These are phyloP conservation scores for Penicillium glabrum DNA, from an alignment of 2,329 filamentous ascomycete species.

Conservation along the genomic window DNA sequence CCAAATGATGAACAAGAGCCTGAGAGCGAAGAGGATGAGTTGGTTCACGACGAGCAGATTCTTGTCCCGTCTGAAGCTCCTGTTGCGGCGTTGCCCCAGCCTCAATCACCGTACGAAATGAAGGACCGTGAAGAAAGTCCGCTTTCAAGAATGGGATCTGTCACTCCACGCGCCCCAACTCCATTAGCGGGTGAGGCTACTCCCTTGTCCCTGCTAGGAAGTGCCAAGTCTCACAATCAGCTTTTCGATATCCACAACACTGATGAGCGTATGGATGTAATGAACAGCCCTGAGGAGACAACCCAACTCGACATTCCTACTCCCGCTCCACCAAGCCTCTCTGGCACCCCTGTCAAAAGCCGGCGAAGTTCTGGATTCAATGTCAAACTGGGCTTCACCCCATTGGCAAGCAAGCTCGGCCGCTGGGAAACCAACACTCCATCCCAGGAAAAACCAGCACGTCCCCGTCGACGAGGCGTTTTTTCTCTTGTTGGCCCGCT, in stretches of 20 bases:
- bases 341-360: slow-evolving; percentile 14
- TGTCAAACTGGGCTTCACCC: slow-evolving; percentile 59
- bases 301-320: slow-evolving; percentile 13
- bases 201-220: slow-evolving; percentile 5
- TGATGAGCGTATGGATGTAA: slow-evolving; percentile 5
- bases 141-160: slow-evolving; percentile 5
- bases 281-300: slow-evolving; percentile 13
- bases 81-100: slow-evolving; percentile 7
- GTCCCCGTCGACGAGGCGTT: slow-evolving; percentile 30
- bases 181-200: slow-evolving; percentile 13
- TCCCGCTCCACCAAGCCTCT: slow-evolving; percentile 6
- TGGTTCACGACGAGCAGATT: slow-evolving; percentile 21
- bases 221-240: slow-evolving; percentile 30
- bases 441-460: slow-evolving; percentile 32
- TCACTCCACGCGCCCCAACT: slow-evolving; percentile 22
- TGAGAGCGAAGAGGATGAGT: slow-evolving; percentile 12
- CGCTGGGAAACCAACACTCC: slow-evolving; percentile 65
- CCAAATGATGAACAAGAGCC: slow-evolving; percentile 17
- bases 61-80: slow-evolving; percentile 18
- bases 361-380: slow-evolving; percentile 18
- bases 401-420: slow-evolving; percentile 61
- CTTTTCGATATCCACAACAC: slow-evolving; percentile 13
- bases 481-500: slow-evolving; percentile 37
- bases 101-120: slow-evolving; percentile 21
- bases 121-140: slow-evolving; percentile 16